Base-by-base conservation (phyloP, 306 rosid species). In the Glycine soja region DNA sequence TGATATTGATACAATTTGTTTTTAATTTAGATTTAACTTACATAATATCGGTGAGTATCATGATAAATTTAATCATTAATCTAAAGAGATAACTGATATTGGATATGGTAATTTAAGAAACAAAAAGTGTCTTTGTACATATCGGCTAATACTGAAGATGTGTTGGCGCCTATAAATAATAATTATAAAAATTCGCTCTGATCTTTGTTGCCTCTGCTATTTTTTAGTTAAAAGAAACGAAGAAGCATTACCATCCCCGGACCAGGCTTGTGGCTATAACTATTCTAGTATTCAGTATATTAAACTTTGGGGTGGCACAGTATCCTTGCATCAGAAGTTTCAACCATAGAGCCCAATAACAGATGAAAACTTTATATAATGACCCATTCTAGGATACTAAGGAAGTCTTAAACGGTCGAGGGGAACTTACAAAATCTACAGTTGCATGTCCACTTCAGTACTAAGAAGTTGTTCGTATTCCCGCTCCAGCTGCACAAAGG, bases 401-500 rank as follows among this genome's bases (percentile, higher is more conserved):
- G 80, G 75, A 73, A 51, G 80, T 43, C 82, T 72, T 81, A 76
- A 75, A 72, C 82, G 80, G 80, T 77, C 83, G 30, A 54, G 69
- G 72, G 75, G 51, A 86, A 90, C 84, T 86, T 91, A 90, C 93
- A 88, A 72, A 38, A 84, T 78, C 69, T 85, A 84, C 82, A 70
- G 75, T 73, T 54, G 46, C 89, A 93, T 85, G 73, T 82, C 81
- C 59, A 56, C 76, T 67, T 91, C 96, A 46, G 92, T 87, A 86
- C 90, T 75, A 3, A 89, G 80, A 76, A 90, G 73, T 46, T 68
- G 90, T 47, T 92, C 97, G 53, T 65, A 80, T 86, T 91, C 98
- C 82, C 89, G 87, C 83, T 91, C 98, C 89, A 92, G 73, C 97
- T 96, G 93, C 89, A 81, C 72, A 83, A 78, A 70, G 69, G 66